Evolutionary conservation across 768 basidiomycete genomes (phyloP).

Genomic region (Boletus rex-veris): DNA sequence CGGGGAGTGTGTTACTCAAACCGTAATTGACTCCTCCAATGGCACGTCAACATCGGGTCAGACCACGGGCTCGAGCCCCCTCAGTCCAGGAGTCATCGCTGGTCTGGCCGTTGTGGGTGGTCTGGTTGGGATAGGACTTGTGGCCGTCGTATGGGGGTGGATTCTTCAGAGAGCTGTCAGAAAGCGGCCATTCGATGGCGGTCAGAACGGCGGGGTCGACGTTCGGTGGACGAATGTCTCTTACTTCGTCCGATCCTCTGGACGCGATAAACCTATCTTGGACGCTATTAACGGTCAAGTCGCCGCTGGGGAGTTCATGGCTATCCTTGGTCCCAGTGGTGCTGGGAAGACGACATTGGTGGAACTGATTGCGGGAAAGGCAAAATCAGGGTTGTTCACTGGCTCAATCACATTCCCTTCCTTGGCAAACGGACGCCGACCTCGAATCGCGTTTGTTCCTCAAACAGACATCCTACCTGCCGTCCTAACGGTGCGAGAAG

Average conservation of each 20-base stretch:
- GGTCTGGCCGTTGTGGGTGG: constrained; percentile 83
- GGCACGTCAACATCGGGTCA: constrained; percentile 33
- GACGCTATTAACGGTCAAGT: constrained; percentile 68
- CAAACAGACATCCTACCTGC: constrained; percentile 82
- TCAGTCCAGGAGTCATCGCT: constrained; percentile 84
- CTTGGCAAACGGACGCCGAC: constrained; percentile 31
- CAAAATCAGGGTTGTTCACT: constrained; percentile 64
- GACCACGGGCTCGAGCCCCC: constrained; percentile 37
- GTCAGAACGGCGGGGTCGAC: constrained; percentile 50
- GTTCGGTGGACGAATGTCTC: constrained; percentile 68
- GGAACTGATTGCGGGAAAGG: constrained; percentile 83
- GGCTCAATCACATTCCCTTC: constrained; percentile 62
- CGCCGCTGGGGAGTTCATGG: constrained; percentile 81
- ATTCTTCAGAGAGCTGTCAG: constrained; percentile 61
- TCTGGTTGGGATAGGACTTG: constrained; percentile 54
- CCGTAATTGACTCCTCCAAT: constrained; percentile 60
- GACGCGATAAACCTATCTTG: constrained; percentile 56
- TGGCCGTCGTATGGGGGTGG: constrained; percentile 61
- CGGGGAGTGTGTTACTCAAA: constrained; percentile 87
- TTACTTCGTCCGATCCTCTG: constrained; percentile 51
- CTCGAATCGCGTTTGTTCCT: constrained; percentile 81
- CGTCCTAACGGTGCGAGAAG: constrained; percentile 76
- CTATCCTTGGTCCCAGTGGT: constrained; percentile 90
- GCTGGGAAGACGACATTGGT: constrained; percentile 92
- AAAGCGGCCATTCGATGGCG: constrained; percentile 36